Evolutionary conservation across 768 basidiomycete species (phyloP).

Genomic region (Lactarius indigo): DNA sequence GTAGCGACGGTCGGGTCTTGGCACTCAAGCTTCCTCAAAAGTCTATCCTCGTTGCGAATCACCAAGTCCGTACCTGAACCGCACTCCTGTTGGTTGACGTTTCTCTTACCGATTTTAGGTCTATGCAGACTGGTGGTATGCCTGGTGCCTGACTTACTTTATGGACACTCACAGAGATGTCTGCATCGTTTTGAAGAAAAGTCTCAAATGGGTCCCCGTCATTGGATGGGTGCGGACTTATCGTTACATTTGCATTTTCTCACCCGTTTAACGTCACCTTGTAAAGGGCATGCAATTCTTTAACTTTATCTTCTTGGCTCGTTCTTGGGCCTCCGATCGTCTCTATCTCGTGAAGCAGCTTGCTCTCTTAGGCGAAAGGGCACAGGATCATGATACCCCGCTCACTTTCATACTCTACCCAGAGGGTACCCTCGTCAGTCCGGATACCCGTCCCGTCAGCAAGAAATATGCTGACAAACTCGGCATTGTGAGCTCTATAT

Average conservation of each 20-base stretch:
- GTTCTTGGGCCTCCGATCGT: constrained; percentile 87
- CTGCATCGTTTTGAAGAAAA: constrained; percentile 90
- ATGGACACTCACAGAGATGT: constrained; percentile 64
- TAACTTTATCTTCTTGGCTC: constrained; percentile 88
- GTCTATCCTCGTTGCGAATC: constrained; percentile 85
- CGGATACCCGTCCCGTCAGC: constrained; percentile 79
- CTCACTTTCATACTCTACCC: constrained; percentile 88
- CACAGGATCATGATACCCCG: constrained; percentile 65
- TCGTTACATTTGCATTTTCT: not conserved
- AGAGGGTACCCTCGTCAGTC: constrained; percentile 91
- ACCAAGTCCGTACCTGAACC: constrained; percentile 56
- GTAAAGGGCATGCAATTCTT: constrained; percentile 88
- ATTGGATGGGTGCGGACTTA: constrained; percentile 71
- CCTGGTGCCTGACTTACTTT: constrained; percentile 80
- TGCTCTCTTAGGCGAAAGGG: constrained; percentile 61
- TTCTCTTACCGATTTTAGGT: constrained; percentile 40
- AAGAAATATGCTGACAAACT: constrained; percentile 85
- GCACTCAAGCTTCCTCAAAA: constrained; percentile 72
- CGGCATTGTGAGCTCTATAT: constrained; percentile 64
- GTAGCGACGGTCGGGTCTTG: constrained; percentile 52
- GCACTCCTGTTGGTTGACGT: not conserved
- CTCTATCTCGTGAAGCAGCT: constrained; percentile 62
- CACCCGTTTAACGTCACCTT: not conserved
- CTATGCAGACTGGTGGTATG: constrained; percentile 82
- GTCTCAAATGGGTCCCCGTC: constrained; percentile 80